Conservation (phyloP, 805 yeast genomes). For the Yarrowia osloensis region DNA sequence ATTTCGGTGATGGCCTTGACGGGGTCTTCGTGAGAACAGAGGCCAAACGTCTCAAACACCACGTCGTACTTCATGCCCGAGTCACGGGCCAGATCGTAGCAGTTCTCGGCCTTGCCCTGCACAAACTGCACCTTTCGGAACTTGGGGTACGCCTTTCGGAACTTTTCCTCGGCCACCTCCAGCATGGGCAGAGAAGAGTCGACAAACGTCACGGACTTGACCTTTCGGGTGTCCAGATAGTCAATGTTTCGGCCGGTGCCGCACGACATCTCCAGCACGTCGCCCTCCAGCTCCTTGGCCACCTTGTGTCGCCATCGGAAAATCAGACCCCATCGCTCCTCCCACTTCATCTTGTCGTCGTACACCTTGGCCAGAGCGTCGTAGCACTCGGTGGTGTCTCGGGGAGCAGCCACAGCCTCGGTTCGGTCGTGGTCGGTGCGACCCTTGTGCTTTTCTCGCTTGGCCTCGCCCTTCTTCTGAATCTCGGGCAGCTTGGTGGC, state of each 20-base stretch:
- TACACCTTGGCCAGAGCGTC: conserved; percentile 65
- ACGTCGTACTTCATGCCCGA: conserved; percentile 72
- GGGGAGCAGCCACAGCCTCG: conserved; percentile 6
- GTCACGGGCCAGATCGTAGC: conserved; percentile 55
- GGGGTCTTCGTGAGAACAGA: conserved; percentile 95
- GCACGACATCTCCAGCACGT: conserved; percentile 90
- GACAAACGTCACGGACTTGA: conserved; percentile 76
- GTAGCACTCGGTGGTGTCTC: conserved; percentile 29
- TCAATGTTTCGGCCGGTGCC: conserved; percentile 95
- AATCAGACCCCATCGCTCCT: conserved; percentile 53
- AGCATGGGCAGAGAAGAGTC: conserved; percentile 89
- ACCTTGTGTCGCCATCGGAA: conserved; percentile 72
- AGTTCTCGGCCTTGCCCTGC: conserved; percentile 85
- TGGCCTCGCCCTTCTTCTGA: conserved; percentile 17
- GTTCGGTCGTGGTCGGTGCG: conserved; percentile 17
- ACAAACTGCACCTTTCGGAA: conserved; percentile 80
- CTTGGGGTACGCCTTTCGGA: conserved; percentile 63
- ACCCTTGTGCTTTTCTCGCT: conserved; percentile 3
- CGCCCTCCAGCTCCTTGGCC: conserved; percentile 78
- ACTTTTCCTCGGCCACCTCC: conserved; percentile 73
- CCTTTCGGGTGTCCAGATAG: conserved; percentile 59
- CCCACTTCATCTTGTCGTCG: conserved; percentile 76
- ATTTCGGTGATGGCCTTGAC: conserved; percentile 76
- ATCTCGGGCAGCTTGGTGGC: conserved; percentile 20
- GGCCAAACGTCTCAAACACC: conserved; percentile 88